Base-by-base conservation (phyloP, 169 alveolate genomes). In the Plasmodium vivax region DNA sequence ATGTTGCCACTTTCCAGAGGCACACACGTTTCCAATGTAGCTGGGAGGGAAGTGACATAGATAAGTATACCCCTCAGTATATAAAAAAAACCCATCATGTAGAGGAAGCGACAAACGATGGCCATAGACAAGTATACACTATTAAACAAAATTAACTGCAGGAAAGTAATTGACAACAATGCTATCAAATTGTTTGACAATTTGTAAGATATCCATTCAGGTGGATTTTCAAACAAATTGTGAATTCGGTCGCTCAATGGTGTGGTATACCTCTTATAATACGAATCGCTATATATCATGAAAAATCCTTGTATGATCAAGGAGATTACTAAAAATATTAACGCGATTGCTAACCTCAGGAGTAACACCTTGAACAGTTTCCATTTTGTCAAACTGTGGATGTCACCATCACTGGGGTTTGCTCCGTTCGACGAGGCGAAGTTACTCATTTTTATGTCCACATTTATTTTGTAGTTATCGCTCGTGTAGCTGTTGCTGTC, bases 201-300 rank as follows among this genome's bases (percentile, higher is more conserved):
- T n/a, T 87, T 77, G 68, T 87, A 87, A 3, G 93, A 56, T 19
- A 51, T 74, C 93, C 93, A 87, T 10, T 12, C 43, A 3, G 93
- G 93, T 32, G 93, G 93, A 36, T 74, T 3, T 2, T 23, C 82
- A 54, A 75, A 54, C 9, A 87, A 77, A 32, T 8, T 38, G 71
- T 87, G 93, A 16, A 87, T 54, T 47, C 93, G 85, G 77, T 87
- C 93, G 2, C 56, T 16, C 47, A 87, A 51, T 12, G 93, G 93
- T 87, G 58, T 47, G n/a, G 93, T 87, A 32, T 87, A 54, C 32
- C 47, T 75, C 23, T 74, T 87, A 27, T 87, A 87, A 56, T 87
- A 87, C 4, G 93, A 87, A 27, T 87, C 93, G 45, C 93, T 87
- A 43, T 87, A 87, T 75, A 87, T 87, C 93, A 87, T 87, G 27